A percentile compares a stretch with the other conserved stretches of the same genome.
Evolutionary conservation across 2,329 filamentous ascomycete genomes (phyloP).

Genomic region (Geosmithia putterillii): DNA sequence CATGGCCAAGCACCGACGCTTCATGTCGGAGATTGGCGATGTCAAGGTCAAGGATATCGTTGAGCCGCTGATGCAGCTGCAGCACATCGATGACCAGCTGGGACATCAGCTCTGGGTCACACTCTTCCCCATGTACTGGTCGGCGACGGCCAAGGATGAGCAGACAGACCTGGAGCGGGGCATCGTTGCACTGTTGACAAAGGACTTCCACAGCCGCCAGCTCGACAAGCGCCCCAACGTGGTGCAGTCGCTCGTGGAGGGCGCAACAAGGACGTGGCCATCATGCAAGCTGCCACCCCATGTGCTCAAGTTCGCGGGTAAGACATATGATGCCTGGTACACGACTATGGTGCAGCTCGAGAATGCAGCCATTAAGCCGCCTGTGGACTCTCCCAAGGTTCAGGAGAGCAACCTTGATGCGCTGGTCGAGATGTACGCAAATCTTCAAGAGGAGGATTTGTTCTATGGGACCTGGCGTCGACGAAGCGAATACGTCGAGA

Average conservation of each 20-base stretch:
- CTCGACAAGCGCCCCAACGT: constrained; percentile 94
- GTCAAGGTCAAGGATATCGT: constrained; percentile 81
- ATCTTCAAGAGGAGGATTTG: constrained; percentile 86
- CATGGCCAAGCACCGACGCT: constrained; percentile 68
- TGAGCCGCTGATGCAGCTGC: constrained; percentile 81
- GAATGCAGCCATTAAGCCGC: constrained; percentile 71
- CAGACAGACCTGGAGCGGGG: constrained; percentile 82
- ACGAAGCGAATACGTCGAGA: constrained; percentile 92
- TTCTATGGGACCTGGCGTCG: constrained; percentile 97
- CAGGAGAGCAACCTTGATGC: constrained; percentile 94
- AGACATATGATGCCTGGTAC: constrained; percentile 95
- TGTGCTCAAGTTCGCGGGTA: constrained; percentile 87
- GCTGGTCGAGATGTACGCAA: constrained; percentile 83
- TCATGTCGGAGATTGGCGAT: constrained; percentile 71
- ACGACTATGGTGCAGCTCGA: constrained; percentile 86
- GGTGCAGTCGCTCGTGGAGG: constrained; percentile 82
- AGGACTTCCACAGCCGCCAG: constrained; percentile 90
- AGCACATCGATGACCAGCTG: constrained; percentile 73
- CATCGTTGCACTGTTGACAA: constrained; percentile 79
- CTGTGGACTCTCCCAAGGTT: constrained; percentile 71
- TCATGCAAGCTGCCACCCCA: constrained; percentile 90
- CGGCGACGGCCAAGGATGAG: constrained; percentile 75
- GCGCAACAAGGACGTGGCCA: constrained; percentile 71
- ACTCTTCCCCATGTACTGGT: constrained; percentile 90
- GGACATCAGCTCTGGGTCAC: constrained; percentile 85